phyloP scores from a whole-genome alignment of 2,329 filamentous ascomycete genomes.

The Pyrenochaeta sp. region DNA sequence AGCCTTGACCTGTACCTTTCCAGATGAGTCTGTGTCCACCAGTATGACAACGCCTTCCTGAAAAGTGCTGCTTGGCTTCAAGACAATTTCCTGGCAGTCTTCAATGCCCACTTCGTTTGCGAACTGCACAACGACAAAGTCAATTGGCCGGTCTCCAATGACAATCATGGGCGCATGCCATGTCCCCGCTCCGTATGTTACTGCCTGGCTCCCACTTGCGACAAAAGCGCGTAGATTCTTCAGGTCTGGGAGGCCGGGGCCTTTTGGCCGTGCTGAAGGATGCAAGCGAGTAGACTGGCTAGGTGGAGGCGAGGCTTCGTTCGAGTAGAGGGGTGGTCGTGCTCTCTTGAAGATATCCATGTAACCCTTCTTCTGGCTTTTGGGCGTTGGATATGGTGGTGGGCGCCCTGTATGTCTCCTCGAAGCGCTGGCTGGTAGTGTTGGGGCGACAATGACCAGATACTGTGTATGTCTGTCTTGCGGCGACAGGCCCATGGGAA shows the following conservation, averaged over 20 bases:
- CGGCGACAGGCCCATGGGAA: slow-evolving; percentile 71
- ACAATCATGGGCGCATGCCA: slow-evolving; percentile 98
- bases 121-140: slow-evolving; percentile 87
- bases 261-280: slow-evolving; percentile 51
- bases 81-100: slow-evolving; percentile 83
- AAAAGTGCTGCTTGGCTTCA: slow-evolving; percentile 41
- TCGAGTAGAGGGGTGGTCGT: slow-evolving; percentile 59
- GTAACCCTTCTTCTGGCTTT: slow-evolving; percentile 36
- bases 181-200: slow-evolving; percentile 90
- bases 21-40: slow-evolving; percentile 42
- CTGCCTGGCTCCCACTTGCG: slow-evolving; percentile 78
- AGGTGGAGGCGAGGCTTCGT: slow-evolving; percentile 54
- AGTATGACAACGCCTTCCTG: slow-evolving; percentile 46
- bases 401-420: slow-evolving; percentile 36
- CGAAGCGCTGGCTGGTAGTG: slow-evolving; percentile 61
- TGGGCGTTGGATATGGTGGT: slow-evolving; percentile 55
- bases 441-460: slow-evolving; percentile 89
- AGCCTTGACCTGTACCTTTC: slow-evolving; percentile 46
- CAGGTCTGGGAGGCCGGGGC: slow-evolving; percentile 75
- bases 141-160: slow-evolving; percentile 73
- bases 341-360: slow-evolving; percentile 54
- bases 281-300: slow-evolving; percentile 38
- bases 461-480: slow-evolving; percentile 65
- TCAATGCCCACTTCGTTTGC: slow-evolving; percentile 82
- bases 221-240: slow-evolving; percentile 77